A percentile compares a stretch with the other conserved stretches of the same genome.
Conservation (phyloP, 306 rosid species). For the Lagenaria siceraria region DNA sequence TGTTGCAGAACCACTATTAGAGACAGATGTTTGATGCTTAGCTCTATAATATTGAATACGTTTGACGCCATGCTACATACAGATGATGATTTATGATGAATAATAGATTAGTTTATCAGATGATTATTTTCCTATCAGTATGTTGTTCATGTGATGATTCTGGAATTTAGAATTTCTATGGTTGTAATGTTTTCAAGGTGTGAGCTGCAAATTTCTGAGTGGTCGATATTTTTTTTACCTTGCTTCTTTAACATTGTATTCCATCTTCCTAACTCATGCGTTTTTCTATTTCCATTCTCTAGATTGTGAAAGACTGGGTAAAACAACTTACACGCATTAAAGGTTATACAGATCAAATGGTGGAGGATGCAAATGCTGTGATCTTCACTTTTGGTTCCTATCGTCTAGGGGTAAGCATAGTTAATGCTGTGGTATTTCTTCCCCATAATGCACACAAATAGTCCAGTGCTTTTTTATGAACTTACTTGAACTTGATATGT, state of each 20-base stretch:
- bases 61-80: neutral
- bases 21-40: neutral
- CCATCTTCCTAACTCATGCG: neutral
- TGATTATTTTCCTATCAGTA: neutral
- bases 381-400: constrained; percentile 90
- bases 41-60: neutral
- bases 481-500: no score
- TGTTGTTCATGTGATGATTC: neutral
- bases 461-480: neutral
- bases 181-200: neutral
- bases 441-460: neutral
- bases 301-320: constrained; percentile 92
- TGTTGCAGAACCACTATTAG: neutral
- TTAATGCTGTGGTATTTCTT: constrained; percentile 8
- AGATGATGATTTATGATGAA: neutral
- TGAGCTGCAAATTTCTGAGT: neutral
- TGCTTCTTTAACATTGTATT: neutral
- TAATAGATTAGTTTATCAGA: neutral
- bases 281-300: neutral
- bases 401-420: constrained; percentile 67
- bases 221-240: neutral
- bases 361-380: constrained; percentile 81
- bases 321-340: constrained; percentile 65
- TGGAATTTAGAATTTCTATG: neutral
- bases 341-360: constrained; percentile 95